phyloP scores from a whole-genome alignment of 176 grass and related monocot genomes.

The Oryza glumipatula region DNA sequence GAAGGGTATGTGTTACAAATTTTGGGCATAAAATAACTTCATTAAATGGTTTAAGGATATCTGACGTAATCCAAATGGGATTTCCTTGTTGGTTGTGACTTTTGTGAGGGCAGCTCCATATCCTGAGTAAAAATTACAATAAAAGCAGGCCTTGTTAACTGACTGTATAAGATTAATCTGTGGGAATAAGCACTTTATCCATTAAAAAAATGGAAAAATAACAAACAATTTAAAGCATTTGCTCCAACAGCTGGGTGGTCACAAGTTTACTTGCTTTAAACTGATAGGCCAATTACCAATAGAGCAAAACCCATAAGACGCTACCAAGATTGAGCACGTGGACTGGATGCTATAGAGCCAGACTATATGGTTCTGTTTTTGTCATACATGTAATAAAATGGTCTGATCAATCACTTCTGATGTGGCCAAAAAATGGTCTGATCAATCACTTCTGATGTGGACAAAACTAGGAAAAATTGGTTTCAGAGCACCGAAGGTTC shows the following conservation, averaged over 20 bases:
- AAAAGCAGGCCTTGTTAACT: conserved; percentile 30
- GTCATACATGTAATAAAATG: background rate
- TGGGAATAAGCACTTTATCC: background rate
- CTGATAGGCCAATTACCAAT: background rate
- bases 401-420: background rate
- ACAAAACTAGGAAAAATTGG: too few relatives aligned
- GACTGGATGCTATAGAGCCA: background rate
- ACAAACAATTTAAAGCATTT: conserved; percentile 22
- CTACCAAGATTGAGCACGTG: background rate
- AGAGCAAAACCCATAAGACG: conserved; percentile 1
- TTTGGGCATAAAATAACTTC: conserved; percentile 9
- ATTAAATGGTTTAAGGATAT: conserved; percentile 68
- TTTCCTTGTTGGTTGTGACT: conserved; percentile 80
- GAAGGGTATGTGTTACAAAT: background rate
- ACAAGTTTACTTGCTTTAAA: background rate
- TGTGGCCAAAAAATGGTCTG: background rate
- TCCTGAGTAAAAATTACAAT: conserved; percentile 51
- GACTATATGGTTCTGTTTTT: background rate
- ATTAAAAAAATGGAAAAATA: background rate
- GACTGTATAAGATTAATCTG: background rate
- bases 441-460: too few relatives aligned
- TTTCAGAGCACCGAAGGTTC: too few relatives aligned
- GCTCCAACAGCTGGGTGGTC: background rate
- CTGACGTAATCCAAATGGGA: conserved; percentile 84
- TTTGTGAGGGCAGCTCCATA: conserved; percentile 91